Conservation (phyloP, 2,329 filamentous ascomycete species). For the Byssoonygena ceratinophila region DNA sequence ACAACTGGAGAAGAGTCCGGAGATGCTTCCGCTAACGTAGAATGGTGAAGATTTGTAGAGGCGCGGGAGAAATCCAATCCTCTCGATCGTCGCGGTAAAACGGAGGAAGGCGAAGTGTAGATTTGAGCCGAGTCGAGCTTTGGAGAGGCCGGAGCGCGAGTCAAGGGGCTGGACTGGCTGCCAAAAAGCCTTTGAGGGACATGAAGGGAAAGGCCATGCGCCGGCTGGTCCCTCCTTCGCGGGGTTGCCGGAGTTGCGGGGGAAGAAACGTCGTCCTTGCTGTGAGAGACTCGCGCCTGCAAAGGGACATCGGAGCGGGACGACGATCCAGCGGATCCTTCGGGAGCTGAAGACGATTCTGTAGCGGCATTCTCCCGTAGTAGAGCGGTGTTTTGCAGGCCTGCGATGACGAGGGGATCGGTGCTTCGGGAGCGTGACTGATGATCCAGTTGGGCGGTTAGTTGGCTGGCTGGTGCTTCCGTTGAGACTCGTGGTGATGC, state of each 20-base stretch:
- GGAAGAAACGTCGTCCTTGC: conserved; percentile 57
- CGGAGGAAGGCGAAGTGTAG: conserved; percentile 77
- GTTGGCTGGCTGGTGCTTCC: conserved; percentile 1
- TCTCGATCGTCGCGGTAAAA: conserved; percentile 76
- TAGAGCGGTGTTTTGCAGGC: neutral
- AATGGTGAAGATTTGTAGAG: conserved; percentile 90
- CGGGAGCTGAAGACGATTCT: conserved; percentile 56
- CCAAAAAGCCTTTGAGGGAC: conserved; percentile 45
- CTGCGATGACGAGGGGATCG: neutral
- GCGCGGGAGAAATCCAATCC: conserved; percentile 89
- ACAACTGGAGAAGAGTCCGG: conserved; percentile 86
- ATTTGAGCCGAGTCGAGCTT: conserved; percentile 75
- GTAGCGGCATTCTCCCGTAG: conserved; percentile 19
- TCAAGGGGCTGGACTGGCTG: conserved; percentile 43
- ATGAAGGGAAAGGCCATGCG: conserved; percentile 58
- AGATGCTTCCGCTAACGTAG: conserved; percentile 79
- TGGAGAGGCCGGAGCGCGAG: conserved; percentile 63
- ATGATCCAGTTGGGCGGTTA: conserved; percentile 1
- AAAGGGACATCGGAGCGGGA: conserved; percentile 39
- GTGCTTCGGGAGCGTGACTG: neutral
- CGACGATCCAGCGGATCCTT: conserved; percentile 49
- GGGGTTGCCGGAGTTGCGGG: conserved; percentile 55
- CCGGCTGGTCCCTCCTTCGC: conserved; percentile 53
- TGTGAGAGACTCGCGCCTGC: conserved; percentile 41
- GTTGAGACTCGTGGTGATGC: neutral